Conservation (phyloP, 2,329 filamentous ascomycete genomes). For the Ramularia collo-cygni region DNA sequence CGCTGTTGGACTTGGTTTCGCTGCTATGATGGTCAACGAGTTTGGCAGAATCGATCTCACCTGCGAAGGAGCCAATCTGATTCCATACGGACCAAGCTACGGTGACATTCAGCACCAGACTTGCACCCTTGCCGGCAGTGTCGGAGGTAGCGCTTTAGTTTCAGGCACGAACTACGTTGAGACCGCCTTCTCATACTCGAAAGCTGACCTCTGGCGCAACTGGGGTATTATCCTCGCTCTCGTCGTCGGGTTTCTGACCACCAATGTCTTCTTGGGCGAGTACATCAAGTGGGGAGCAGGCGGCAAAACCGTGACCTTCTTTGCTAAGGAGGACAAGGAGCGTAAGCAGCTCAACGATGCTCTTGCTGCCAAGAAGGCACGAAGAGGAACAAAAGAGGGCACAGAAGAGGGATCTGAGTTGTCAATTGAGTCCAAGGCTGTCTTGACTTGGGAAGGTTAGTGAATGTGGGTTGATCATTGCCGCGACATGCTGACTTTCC, state of each 20-base stretch:
- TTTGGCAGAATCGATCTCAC: slow-evolving; percentile 63
- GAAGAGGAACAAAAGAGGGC: slow-evolving; percentile 41
- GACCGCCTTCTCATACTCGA: slow-evolving; percentile 59
- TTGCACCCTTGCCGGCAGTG: slow-evolving; percentile 70
- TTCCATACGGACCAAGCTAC: slow-evolving; percentile 67
- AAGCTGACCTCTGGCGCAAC: slow-evolving; percentile 69
- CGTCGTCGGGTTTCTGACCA: slow-evolving; percentile 65
- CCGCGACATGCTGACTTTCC: too few relatives aligned
- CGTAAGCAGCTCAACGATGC: slow-evolving; percentile 58
- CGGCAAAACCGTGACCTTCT: slow-evolving; percentile 74
- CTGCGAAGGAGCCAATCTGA: slow-evolving; percentile 60
- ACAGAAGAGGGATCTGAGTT: slow-evolving; percentile 40
- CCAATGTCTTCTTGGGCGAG: slow-evolving; percentile 75
- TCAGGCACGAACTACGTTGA: slow-evolving; percentile 63
- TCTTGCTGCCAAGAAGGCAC: slow-evolving; percentile 53
- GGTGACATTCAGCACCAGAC: slow-evolving; percentile 66
- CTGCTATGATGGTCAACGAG: slow-evolving; percentile 79
- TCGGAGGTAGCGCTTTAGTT: slow-evolving; percentile 56
- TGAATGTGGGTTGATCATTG: too few relatives aligned
- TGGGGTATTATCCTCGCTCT: slow-evolving; percentile 73
- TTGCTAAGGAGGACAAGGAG: slow-evolving; percentile 62
- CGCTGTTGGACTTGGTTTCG: slow-evolving; percentile 66
- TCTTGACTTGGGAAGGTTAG: slow-evolving; percentile 52
- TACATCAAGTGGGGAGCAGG: slow-evolving; percentile 70
- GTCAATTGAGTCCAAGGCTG: slow-evolving; percentile 48